Conservation (phyloP, 2,329 filamentous ascomycete species). For the Westerdykella aurantiaca region DNA sequence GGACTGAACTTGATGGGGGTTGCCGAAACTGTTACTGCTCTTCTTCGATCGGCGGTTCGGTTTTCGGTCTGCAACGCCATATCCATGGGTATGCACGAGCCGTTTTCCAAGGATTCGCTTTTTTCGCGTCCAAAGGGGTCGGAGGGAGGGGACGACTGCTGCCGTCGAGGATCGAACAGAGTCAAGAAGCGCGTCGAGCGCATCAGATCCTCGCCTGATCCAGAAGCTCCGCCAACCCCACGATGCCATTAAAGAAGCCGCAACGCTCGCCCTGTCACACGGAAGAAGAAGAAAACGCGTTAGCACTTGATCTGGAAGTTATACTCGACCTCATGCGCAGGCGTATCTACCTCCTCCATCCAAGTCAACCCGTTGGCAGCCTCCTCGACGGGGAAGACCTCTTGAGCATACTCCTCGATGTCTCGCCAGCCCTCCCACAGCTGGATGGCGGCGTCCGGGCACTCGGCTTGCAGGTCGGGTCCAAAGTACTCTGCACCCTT, state of each 20-base stretch:
- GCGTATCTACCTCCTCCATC: slow-evolving; percentile 61
- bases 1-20: too few relatives aligned
- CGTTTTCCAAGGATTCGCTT: too few relatives aligned
- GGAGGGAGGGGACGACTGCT: too few relatives aligned
- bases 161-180: too few relatives aligned
- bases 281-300: slow-evolving; percentile 18
- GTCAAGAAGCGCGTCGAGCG: too few relatives aligned
- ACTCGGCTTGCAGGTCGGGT: slow-evolving; percentile 53
- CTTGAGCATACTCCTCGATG: slow-evolving; percentile 88
- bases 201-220: slow-evolving; percentile 16
- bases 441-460: slow-evolving; percentile 68
- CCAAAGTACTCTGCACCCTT: slow-evolving; percentile 58
- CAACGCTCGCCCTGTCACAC: slow-evolving; percentile 23
- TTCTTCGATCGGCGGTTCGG: too few relatives aligned
- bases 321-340: slow-evolving; percentile 30
- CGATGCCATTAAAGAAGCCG: slow-evolving; percentile 22
- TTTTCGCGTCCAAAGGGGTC: too few relatives aligned
- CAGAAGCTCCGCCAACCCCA: slow-evolving; percentile 29
- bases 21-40: too few relatives aligned
- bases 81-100: too few relatives aligned
- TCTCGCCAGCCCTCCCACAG: slow-evolving; percentile 89
- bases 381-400: slow-evolving; percentile 92
- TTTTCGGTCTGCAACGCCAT: too few relatives aligned
- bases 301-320: slow-evolving; percentile 37
- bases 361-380: slow-evolving; percentile 88